Conservation (phyloP, 306 rosid species). For the Arachis hypogaea region DNA sequence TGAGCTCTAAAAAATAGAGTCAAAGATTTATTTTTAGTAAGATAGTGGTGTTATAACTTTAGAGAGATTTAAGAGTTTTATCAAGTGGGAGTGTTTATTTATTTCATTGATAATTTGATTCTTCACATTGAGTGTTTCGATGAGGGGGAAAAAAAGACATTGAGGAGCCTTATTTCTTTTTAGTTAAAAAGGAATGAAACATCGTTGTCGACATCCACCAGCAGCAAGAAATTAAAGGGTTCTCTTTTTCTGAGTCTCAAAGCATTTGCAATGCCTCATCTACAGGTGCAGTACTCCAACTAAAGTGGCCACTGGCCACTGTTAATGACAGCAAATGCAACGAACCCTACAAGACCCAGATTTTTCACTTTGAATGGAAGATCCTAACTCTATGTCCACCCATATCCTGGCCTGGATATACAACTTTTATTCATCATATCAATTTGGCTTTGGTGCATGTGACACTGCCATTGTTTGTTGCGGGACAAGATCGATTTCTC, state of each 20-base stretch:
- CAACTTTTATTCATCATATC: background rate
- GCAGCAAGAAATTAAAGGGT: background rate
- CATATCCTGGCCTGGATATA: background rate
- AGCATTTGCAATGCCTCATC: background rate
- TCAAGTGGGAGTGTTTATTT: no score
- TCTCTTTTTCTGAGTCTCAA: background rate
- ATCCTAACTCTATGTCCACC: background rate
- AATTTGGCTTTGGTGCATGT: background rate
- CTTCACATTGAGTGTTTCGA: no score
- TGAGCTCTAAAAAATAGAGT: no score
- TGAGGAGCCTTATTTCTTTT: constrained; percentile 1
- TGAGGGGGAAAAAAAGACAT: background rate
- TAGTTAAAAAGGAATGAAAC: constrained; percentile 11
- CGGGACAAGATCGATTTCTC: background rate
- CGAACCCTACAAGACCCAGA: background rate
- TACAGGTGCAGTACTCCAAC: background rate
- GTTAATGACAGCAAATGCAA: no score
- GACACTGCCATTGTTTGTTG: background rate
- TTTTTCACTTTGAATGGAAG: no score
- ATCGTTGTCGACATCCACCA: background rate
- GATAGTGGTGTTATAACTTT: no score
- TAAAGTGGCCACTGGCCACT: constrained; percentile 1
- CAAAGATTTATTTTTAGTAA: no score
- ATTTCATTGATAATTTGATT: no score
- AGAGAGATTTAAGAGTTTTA: no score